phyloP scores from a whole-genome alignment of 106 monocot species.

The Apostasia ramifera region DNA sequence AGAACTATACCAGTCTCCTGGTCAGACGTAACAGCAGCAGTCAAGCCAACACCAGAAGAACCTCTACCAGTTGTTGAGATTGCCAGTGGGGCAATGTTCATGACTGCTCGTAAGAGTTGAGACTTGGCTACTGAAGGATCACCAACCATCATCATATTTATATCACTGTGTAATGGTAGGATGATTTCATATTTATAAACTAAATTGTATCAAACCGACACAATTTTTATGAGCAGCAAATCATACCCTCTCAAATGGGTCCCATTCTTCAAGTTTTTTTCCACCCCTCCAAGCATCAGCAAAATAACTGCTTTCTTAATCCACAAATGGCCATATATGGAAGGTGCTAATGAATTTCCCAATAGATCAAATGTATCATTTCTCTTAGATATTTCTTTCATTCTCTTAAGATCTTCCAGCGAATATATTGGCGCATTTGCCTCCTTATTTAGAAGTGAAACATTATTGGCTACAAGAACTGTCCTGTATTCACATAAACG shows the following conservation, averaged over 20 bases:
- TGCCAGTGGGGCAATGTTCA: constrained; percentile 96
- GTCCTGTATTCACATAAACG: constrained; percentile 34
- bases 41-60: constrained; percentile 98
- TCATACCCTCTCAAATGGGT: constrained; percentile 93
- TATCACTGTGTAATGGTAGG: constrained; percentile 38
- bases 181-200: not conserved
- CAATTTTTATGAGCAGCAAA: not conserved
- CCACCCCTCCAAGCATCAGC: constrained; percentile 96
- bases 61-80: constrained; percentile 98
- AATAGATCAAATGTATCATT: constrained; percentile 84
- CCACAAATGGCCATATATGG: constrained; percentile 96
- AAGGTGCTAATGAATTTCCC: constrained; percentile 87
- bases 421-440: constrained; percentile 87
- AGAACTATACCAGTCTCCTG: constrained; percentile 81
- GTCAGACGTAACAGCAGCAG: constrained; percentile 97
- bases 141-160: constrained; percentile 99
- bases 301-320: constrained; percentile 98
- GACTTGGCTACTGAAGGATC: constrained; percentile 99
- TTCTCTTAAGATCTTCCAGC: constrained; percentile 64
- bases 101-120: constrained; percentile 84
- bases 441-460: constrained; percentile 90
- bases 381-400: constrained; percentile 83
- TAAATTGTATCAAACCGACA: not conserved
- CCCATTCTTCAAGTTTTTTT: constrained; percentile 96
- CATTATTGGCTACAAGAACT: constrained; percentile 88